Base-by-base conservation (phyloP, 257 asterid genomes). In the Ocimum tenuiflorum region DNA sequence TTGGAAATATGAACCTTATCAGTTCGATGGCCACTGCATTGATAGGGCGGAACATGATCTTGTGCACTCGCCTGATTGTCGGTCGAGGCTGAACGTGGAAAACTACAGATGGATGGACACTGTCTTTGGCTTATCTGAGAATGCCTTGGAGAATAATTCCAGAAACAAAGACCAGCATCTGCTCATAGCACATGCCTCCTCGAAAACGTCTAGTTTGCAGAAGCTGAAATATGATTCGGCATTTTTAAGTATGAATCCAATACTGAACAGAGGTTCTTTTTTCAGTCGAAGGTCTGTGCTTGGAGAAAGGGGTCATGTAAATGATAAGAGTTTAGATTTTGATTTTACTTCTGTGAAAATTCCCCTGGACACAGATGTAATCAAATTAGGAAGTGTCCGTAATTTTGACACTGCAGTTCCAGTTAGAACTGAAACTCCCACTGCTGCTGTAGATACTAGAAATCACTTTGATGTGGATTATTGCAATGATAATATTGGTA, bases 321-420 rank as follows among this genome's bases (percentile, higher is more conserved):
- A 74, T 72, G 77, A 62, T 75, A 75, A 68, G 60, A 64, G 58
- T 75, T 52, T 87, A 33, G 73, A 42, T 75, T 86, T 86, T 79
- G 94, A 90, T 77, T 94, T 94, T 72, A 73, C 95, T 70, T 79
- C 83, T 55, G 86, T 94, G 62, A 73, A 70, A 64, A 88, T 86
- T 81, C 95, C 97, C 70, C 49, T 76, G 22, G 71, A 77, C 60
- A 65, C 78, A 55, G 79, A 51, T 75, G 75, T 68, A 33, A 79
- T 71, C 62, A 84, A 61, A 58, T 71, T 80, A 63, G 72, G 78
- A 27, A 69, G 79, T 54, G 56, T 60, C 65, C 73, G 72, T 74
- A 73, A 56, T 39, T 47, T 63, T 69, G 86, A 77, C 64, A 71
- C 61, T 62, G 82, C 72, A 43, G 53, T 69, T 73, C 65, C 75